Percentiles rank a stretch among this genome's conserved stretches.
phyloP scores from a whole-genome alignment of 345 rosid species.

The Camelina sativa region DNA sequence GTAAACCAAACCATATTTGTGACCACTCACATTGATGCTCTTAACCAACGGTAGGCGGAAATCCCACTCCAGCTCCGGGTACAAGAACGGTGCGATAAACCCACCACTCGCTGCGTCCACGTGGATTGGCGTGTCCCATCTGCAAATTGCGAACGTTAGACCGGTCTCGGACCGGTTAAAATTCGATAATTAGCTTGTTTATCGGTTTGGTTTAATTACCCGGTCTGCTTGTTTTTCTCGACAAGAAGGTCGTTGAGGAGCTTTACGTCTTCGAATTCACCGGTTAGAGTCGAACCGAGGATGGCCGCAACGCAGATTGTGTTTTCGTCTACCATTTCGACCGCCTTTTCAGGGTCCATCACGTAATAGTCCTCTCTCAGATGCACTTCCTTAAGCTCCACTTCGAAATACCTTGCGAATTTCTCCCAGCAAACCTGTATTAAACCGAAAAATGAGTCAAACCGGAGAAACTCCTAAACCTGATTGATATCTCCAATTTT shows the following conservation, averaged over 20 bases:
- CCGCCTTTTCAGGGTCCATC: constrained; percentile 62
- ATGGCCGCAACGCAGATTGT: constrained; percentile 71
- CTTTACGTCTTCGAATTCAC: constrained; percentile 76
- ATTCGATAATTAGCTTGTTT: neutral
- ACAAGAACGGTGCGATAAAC: constrained; percentile 62
- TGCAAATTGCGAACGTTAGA: constrained; percentile 26
- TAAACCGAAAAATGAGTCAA: constrained; percentile 25
- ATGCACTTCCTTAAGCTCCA: constrained; percentile 67
- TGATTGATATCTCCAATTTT: neutral
- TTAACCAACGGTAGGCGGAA: constrained; percentile 63
- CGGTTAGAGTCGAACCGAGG: constrained; percentile 61
- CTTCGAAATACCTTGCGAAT: constrained; percentile 72
- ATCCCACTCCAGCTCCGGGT: constrained; percentile 72
- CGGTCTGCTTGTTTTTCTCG: constrained; percentile 56
- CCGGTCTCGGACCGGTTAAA: neutral
- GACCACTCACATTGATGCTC: constrained; percentile 68
- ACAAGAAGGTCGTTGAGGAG: constrained; percentile 55
- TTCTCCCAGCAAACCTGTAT: constrained; percentile 71
- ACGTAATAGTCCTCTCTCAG: constrained; percentile 63
- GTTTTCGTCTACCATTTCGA: constrained; percentile 67
- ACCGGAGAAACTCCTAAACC: neutral
- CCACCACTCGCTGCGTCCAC: constrained; percentile 76
- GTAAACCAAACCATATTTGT: constrained; percentile 63
- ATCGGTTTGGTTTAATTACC: constrained; percentile 21
- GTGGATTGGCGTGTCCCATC: constrained; percentile 66